Evolutionary conservation across 148 eudicot genomes (phyloP).

Genomic region (Camellia sinensis): DNA sequence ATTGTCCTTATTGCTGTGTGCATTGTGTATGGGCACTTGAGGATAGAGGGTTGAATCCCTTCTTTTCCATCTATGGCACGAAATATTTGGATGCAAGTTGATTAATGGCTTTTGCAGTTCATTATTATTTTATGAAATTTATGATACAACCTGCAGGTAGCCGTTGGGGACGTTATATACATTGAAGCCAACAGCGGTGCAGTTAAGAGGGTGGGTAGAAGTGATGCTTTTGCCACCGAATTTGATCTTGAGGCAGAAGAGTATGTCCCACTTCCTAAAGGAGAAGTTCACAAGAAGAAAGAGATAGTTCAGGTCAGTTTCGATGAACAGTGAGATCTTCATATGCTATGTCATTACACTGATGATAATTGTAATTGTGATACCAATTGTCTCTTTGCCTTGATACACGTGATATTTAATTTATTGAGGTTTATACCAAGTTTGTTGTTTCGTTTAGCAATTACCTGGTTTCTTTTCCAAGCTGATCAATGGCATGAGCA

Average conservation of each 20-base stretch:
- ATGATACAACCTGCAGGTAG: constrained; percentile 52
- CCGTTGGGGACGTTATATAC: constrained; percentile 96
- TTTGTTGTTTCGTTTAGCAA: background rate
- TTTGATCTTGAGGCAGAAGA: constrained; percentile 99
- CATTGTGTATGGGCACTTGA: background rate
- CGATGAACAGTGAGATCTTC: background rate
- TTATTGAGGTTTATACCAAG: background rate
- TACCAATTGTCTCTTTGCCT: background rate
- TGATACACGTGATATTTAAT: background rate
- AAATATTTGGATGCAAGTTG: background rate
- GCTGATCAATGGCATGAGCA: background rate
- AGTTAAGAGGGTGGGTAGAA: constrained; percentile 95
- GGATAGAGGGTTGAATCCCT: constrained; percentile 7
- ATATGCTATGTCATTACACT: background rate
- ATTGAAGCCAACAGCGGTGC: constrained; percentile 99
- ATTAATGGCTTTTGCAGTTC: background rate
- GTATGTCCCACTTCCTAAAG: constrained; percentile 98
- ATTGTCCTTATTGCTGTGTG: background rate
- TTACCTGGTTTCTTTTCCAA: background rate
- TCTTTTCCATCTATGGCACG: background rate
- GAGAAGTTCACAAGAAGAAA: constrained; percentile 99
- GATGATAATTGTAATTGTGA: background rate
- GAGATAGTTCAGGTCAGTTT: constrained; percentile 91
- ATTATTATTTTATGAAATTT: background rate
- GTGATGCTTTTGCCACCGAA: constrained; percentile 98